Evolutionary conservation across 2,329 filamentous ascomycete genomes (phyloP), one percentile per base, ranked within the genome.

Genomic region (Grosmannia serpens): DNA sequence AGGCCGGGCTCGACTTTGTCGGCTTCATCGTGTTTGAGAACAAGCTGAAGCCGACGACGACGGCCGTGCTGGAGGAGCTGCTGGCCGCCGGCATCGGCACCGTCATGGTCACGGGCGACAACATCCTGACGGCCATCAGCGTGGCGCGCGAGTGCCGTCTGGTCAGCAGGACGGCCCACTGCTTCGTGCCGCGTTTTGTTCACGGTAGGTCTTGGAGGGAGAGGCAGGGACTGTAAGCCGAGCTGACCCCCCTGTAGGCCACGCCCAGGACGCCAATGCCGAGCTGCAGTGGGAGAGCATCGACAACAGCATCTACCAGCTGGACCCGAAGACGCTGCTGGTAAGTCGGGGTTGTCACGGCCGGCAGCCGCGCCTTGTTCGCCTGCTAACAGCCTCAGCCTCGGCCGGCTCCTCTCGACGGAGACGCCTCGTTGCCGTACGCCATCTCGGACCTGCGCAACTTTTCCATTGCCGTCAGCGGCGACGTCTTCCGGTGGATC

Each of bases 11-110:
- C 13, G 84, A 92, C 52, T 97, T 99, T 67, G 81, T 91, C 41
- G 94, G 94, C 6, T 99, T 99, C 73, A 97, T 99, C 68, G 87
- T 99, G 57, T 99, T 99, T 66, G 94, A 99, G 73, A 99, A 99
- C 74, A 99, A 99, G 73, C 76, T 99, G 61, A 99, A 99, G 71
- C 86, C 89, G 1, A 91, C 83, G 24, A 96, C 92, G 0, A 81
- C 88, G 1, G 81, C 80, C 1, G 88, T 96, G 38, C 83, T 99
- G 29, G 81, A 87, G 58, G 91, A 97, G 72, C 79, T 99, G 3
- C 80, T 83, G 35, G 78, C 86, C 56, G 92, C 95, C 9, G 88
- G 88, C 58, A 96, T 99, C 64, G 84, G 89, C 41, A 87, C 88
- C 31, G 85, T 96, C 56, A 99, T 99, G 94, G 95, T 95, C 62